Conservation (phyloP, 169 alveolate species). For the Babesia caballi region DNA sequence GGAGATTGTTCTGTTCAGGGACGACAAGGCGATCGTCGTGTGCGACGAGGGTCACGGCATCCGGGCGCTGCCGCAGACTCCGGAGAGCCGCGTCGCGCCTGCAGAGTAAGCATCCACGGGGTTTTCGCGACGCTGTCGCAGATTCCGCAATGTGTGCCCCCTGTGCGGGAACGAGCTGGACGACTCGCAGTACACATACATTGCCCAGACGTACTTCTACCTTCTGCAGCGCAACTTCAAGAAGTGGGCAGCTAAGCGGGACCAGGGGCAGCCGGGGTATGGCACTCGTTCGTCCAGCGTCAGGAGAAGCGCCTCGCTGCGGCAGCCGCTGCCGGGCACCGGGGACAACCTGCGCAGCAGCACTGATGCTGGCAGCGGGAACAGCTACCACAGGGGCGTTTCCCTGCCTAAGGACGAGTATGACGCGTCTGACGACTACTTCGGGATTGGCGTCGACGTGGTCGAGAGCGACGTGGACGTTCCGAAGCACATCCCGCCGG, state of each 20-base stretch:
- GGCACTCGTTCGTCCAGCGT: not conserved
- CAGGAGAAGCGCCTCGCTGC: not conserved
- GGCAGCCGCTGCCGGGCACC: slow-evolving; percentile 4
- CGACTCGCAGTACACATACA: slow-evolving; percentile 47
- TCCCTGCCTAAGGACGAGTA: not conserved
- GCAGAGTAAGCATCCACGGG: not conserved
- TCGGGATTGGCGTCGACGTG: not conserved
- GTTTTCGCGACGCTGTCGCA: not conserved
- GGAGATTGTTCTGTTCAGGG: slow-evolving; percentile 45
- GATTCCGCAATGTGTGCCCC: slow-evolving; percentile 37
- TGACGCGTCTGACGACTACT: not conserved
- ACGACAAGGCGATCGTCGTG: slow-evolving; percentile 62
- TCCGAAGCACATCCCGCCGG: slow-evolving; percentile 69
- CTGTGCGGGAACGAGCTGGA: slow-evolving; percentile 48
- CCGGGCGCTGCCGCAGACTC: slow-evolving; percentile 32
- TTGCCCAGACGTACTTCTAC: slow-evolving; percentile 62
- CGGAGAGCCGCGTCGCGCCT: not conserved
- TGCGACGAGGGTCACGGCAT: slow-evolving; percentile 41
- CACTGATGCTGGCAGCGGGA: not conserved
- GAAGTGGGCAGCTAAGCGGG: not conserved
- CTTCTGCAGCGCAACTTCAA: slow-evolving; percentile 46
- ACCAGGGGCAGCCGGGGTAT: not conserved
- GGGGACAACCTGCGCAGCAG: not conserved
- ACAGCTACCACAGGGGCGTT: not conserved
- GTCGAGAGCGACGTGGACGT: not conserved